Conservation (phyloP, 352 stramenopile species). For the Bremia lactucae region DNA sequence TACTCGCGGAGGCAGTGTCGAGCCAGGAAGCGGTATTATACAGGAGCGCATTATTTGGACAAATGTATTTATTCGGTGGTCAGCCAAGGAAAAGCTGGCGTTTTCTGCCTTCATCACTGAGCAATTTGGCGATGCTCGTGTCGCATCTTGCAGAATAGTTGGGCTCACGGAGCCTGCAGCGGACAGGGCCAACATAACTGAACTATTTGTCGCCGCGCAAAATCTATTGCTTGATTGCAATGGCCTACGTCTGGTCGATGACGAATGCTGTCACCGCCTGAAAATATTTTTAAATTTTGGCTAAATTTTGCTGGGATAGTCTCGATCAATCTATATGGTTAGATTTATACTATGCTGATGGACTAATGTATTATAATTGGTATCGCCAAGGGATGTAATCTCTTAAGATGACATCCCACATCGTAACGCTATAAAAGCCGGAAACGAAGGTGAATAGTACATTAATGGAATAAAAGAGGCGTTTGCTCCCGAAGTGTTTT, state of each 20-base stretch:
- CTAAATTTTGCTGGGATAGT: no score
- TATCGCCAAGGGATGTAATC: no score
- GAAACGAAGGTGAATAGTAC: no score
- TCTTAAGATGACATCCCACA: no score
- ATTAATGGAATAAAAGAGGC: no score
- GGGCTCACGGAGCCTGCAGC: conserved; percentile 56
- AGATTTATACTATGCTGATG: no score
- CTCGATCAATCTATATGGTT: no score
- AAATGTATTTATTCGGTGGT: conserved; percentile 49
- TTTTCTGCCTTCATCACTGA: conserved; percentile 34
- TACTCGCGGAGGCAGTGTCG: conserved; percentile 12
- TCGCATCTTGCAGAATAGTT: conserved; percentile 45
- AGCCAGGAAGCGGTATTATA: conserved; percentile 6
- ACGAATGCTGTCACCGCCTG: conserved; percentile 46
- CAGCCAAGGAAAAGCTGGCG: conserved; percentile 27
- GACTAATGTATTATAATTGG: no score
- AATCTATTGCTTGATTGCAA: conserved; percentile 56
- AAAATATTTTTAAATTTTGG: conserved; percentile 74
- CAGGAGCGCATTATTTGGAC: conserved; percentile 15
- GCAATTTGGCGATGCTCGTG: conserved; percentile 56
- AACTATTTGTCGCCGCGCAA: conserved; percentile 41
- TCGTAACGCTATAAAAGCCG: no score
- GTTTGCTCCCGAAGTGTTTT: no score
- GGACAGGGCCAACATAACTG: conserved; percentile 33
- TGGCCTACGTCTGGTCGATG: conserved; percentile 30